These are phyloP conservation scores for Corylus americana DNA, from an alignment of 306 rosid genomes.

Conservation along the genomic window DNA sequence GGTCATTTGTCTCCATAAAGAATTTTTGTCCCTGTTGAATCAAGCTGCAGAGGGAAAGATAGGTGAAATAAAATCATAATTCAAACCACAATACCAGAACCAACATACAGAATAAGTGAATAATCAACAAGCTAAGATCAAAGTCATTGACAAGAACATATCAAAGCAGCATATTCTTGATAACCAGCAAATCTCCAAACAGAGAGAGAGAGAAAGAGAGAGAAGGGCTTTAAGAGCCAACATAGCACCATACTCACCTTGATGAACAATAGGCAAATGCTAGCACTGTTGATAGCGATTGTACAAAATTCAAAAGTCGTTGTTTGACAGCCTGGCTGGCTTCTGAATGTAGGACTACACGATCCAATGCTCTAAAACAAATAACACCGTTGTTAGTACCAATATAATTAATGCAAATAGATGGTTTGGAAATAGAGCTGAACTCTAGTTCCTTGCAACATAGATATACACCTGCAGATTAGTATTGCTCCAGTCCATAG, in stretches of 20 bases:
- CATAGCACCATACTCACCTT: constrained; percentile 50
- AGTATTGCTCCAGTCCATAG: constrained; percentile 88
- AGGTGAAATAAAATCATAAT: constrained; percentile 30
- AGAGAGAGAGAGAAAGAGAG: background rate
- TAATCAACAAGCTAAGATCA: constrained; percentile 15
- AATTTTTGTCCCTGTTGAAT: constrained; percentile 87
- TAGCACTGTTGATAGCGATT: constrained; percentile 82
- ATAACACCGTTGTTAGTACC: constrained; percentile 28
- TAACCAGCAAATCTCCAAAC: background rate
- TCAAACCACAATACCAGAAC: constrained; percentile 23
- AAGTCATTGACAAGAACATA: background rate
- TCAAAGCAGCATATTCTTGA: background rate
- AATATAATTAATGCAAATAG: constrained; percentile 6
- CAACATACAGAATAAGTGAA: constrained; percentile 15
- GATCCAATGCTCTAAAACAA: constrained; percentile 86
- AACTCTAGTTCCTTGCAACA: constrained; percentile 20
- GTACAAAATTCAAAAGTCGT: constrained; percentile 73
- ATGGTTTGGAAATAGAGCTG: background rate
- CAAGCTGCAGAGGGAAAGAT: constrained; percentile 65
- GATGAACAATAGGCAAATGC: constrained; percentile 85
- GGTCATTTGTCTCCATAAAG: constrained; percentile 70
- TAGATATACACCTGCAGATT: constrained; percentile 68
- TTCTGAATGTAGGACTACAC: constrained; percentile 70
- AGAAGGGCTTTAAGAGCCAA: background rate
- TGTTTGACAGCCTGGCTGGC: constrained; percentile 87